These are phyloP conservation scores for Solanum arcanum DNA, from an alignment of 257 asterid genomes.

Conservation along the genomic window DNA sequence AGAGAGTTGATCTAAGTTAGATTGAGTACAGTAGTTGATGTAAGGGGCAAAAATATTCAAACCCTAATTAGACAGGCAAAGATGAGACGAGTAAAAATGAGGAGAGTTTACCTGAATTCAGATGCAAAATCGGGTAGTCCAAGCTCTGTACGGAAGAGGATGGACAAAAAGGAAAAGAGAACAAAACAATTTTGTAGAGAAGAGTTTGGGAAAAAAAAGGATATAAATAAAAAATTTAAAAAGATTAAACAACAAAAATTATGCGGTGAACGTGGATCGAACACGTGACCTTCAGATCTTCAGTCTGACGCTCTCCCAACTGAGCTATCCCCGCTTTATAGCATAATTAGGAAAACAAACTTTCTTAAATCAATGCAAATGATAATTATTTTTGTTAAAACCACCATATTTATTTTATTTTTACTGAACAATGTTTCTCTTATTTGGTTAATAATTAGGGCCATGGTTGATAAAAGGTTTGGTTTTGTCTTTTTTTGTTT, in stretches of 20 bases:
- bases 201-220: too few species aligned
- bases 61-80: neutral
- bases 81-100: neutral
- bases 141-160: neutral
- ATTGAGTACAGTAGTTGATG: neutral
- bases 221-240: too few species aligned
- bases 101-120: neutral
- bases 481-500: neutral
- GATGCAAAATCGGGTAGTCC: neutral
- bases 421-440: neutral
- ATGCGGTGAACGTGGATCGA: conserved; percentile 96
- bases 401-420: neutral
- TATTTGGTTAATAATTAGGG: neutral
- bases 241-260: too few species aligned
- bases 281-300: conserved; percentile 87
- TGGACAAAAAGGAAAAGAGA: neutral
- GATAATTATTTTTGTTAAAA: neutral
- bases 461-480: neutral
- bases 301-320: conserved; percentile 98
- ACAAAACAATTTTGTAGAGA: neutral
- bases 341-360: rapidly evolving
- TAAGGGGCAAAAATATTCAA: neutral
- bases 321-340: conserved; percentile 71
- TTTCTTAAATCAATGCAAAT: rapidly evolving
- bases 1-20: neutral